Evolutionary conservation across 179 eudicot species (phyloP).

Genomic region (Gypsophila paniculata): DNA sequence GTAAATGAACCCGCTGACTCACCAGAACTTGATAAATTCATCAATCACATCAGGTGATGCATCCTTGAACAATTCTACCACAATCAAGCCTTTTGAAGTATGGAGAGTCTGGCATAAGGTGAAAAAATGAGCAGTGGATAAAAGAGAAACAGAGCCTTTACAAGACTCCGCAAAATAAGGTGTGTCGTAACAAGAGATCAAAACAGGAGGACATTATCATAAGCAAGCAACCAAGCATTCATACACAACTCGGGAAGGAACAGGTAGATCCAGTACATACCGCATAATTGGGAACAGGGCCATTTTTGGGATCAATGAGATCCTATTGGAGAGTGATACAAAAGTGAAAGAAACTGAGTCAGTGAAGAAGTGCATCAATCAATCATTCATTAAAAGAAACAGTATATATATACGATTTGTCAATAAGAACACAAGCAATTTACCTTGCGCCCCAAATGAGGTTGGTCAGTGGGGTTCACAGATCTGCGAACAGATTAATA

Average conservation of each 20-base stretch:
- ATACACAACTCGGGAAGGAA: constrained; percentile 10
- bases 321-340: constrained; percentile 37
- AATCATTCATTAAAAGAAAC: neutral
- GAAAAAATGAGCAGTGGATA: constrained; percentile 8
- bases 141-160: neutral
- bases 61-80: constrained; percentile 84
- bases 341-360: constrained; percentile 16
- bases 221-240: neutral
- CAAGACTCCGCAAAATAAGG: neutral
- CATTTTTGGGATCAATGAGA: constrained; percentile 43
- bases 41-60: constrained; percentile 79
- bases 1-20: constrained; percentile 26
- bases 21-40: constrained; percentile 81
- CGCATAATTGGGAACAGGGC: constrained; percentile 76
- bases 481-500: constrained; percentile 24
- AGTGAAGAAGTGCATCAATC: constrained; percentile 11
- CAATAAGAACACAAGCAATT: constrained; percentile 5
- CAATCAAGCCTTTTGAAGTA: constrained; percentile 78
- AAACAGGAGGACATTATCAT: neutral
- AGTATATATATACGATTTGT: too few species aligned
- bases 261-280: constrained; percentile 40
- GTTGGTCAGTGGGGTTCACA: constrained; percentile 24
- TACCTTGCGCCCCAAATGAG: constrained; percentile 32
- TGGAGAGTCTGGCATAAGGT: constrained; percentile 45
- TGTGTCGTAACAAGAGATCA: neutral